Percentiles rank a stretch among this genome's conserved stretches.
phyloP scores from a whole-genome alignment of 106 monocot species.

The Vanilla planifolia region DNA sequence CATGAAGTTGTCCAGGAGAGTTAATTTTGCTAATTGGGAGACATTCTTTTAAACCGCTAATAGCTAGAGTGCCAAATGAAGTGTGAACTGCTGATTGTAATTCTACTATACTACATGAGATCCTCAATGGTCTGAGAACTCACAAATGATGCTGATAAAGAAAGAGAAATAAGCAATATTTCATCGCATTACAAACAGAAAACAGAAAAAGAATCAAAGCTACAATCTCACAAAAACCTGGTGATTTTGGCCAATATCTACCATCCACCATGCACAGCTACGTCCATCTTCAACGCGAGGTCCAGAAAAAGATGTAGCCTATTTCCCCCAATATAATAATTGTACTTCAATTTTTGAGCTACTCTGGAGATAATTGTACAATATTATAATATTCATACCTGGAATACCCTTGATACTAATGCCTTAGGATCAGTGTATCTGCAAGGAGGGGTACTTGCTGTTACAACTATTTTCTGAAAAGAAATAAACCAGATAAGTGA shows the following conservation, averaged over 20 bases:
- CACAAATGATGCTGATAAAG: too few relatives aligned
- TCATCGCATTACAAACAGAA: too few relatives aligned
- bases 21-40: too few relatives aligned
- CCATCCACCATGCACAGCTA: conserved; percentile 86
- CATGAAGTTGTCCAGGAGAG: too few relatives aligned
- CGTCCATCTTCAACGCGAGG: conserved; percentile 57
- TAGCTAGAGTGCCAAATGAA: too few relatives aligned
- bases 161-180: too few relatives aligned
- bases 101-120: too few relatives aligned
- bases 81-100: too few relatives aligned
- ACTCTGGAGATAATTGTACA: background rate
- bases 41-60: too few relatives aligned
- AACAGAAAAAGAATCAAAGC: background rate
- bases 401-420: conserved; percentile 78
- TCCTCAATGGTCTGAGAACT: too few relatives aligned
- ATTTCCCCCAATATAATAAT: background rate
- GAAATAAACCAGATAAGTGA: conserved; percentile 1
- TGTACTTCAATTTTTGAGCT: background rate
- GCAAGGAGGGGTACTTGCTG: conserved; percentile 83
- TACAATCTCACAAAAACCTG: conserved; percentile 41
- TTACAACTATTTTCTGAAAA: conserved; percentile 70
- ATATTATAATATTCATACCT: conserved; percentile 33
- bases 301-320: conserved; percentile 90
- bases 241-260: conserved; percentile 85
- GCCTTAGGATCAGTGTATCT: conserved; percentile 94